Evolutionary conservation across 2,329 filamentous ascomycete genomes (phyloP).

Genomic region (Diaporthe sp.): DNA sequence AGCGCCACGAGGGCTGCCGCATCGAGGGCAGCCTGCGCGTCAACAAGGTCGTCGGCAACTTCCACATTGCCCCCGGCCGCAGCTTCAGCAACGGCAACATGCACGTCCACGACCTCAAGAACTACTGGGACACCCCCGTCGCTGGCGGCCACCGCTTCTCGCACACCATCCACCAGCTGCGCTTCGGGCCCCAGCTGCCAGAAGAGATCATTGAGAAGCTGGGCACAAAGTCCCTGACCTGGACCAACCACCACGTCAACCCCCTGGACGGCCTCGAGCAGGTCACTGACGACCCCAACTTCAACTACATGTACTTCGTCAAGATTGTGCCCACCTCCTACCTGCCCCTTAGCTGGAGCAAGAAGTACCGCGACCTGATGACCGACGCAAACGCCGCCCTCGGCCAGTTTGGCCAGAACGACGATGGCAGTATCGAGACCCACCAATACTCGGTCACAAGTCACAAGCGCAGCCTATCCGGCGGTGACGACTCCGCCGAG

Average conservation of each 20-base stretch:
- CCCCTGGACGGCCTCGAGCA: constrained; percentile 88
- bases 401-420: constrained; percentile 75
- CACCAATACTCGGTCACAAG: constrained; percentile 99
- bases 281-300: constrained; percentile 83
- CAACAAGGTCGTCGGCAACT: constrained; percentile 99
- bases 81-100: constrained; percentile 97
- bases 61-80: constrained; percentile 96
- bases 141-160: constrained; percentile 86
- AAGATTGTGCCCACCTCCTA: constrained; percentile 98
- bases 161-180: constrained; percentile 88
- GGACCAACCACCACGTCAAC: constrained; percentile 93
- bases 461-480: constrained; percentile 89
- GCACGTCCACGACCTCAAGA: constrained; percentile 97
- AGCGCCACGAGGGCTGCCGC: constrained; percentile 92
- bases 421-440: constrained; percentile 90
- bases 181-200: constrained; percentile 93
- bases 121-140: constrained; percentile 85
- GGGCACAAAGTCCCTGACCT: constrained; percentile 68
- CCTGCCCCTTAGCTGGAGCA: constrained; percentile 90
- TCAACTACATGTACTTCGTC: constrained; percentile 99
- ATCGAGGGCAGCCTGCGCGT: constrained; percentile 93
- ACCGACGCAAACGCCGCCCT: constrained; percentile 71
- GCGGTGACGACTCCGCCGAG: constrained; percentile 87
- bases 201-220: constrained; percentile 76
- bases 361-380: constrained; percentile 59